Conservation (phyloP, 2,329 filamentous ascomycete species). For the Elsinoe australis region DNA sequence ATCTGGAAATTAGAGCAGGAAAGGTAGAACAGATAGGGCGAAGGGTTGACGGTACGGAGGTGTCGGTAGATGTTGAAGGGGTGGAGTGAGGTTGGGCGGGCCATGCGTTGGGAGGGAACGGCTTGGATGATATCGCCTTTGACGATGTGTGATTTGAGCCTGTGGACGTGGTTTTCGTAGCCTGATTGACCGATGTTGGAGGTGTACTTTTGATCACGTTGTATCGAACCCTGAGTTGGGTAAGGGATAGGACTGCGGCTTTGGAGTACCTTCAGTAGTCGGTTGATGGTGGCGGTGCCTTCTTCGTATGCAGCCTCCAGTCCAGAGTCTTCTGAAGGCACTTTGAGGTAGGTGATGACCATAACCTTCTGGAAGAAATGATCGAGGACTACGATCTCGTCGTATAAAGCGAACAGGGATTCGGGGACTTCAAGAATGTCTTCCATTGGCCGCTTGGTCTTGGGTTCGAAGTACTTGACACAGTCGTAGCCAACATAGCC, state of each 20-base stretch:
- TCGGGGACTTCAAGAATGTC: slow-evolving; percentile 86
- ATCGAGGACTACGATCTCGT: slow-evolving; percentile 90
- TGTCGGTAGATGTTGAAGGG: slow-evolving; percentile 98
- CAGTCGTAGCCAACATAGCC: slow-evolving; percentile 98
- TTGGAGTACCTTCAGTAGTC: slow-evolving; percentile 64
- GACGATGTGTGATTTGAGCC: slow-evolving; percentile 82
- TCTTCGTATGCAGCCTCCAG: slow-evolving; percentile 63
- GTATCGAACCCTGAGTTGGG: slow-evolving; percentile 60
- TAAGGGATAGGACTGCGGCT: slow-evolving; percentile 65
- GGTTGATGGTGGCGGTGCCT: slow-evolving; percentile 56
- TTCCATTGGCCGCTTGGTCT: slow-evolving; percentile 75
- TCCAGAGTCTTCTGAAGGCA: slow-evolving; percentile 44
- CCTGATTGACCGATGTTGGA: slow-evolving; percentile 87
- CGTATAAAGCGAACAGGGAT: slow-evolving; percentile 93
- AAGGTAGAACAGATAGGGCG: slow-evolving; percentile 94
- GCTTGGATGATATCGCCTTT: slow-evolving; percentile 95
- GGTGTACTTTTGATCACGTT: slow-evolving; percentile 67
- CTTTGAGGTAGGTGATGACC: slow-evolving; percentile 80
- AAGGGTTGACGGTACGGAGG: slow-evolving; percentile 93
- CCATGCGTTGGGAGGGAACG: slow-evolving; percentile 88
- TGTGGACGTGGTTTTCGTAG: slow-evolving; percentile 82
- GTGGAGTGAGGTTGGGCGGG: slow-evolving; percentile 80
- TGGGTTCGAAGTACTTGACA: slow-evolving; percentile 94
- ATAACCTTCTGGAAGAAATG: slow-evolving; percentile 90
- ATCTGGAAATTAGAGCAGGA: slow-evolving; percentile 90